Base-by-base conservation (phyloP, 306 rosid species). In the Hippophae gyantsensis region DNA sequence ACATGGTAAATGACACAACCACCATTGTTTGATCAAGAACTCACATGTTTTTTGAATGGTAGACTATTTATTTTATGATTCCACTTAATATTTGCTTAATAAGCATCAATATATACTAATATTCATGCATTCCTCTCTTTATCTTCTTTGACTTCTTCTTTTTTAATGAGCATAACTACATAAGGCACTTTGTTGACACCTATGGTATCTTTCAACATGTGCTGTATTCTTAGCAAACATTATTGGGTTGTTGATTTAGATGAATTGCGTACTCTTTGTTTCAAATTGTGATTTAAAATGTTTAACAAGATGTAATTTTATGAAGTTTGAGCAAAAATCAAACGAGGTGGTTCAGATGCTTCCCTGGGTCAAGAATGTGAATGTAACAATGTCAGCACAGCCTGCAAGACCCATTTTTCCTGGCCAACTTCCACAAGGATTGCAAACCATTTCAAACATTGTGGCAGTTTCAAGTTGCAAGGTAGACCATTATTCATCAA, bases 391-490 rank as follows among this genome's bases (percentile, higher is more conserved):
- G 95, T 92, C 99, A 57, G 99, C 99, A 27, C 99, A 92, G 70
- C 95, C 99, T 3, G 97, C 95, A 58, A 84, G 72, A 66, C 97
- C 94, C 45, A 49, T 88, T 54, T 88, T 47, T 69, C 74, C 90
- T 0, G 95, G 74, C 57, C 81, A 83, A 77, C 99, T 92, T 81
- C 99, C 97, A 41, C 67, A 74, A 58, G 97, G 99, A 66, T 86
- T 92, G 69, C 96, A 67, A 69, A 86, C 78, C 70, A 86, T 92
- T 64, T 92, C 97, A 64, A 92, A 72, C 70, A 82, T 88, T 49
- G 74, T 92, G 63, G 99, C 99, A 51, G 89, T 92, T 74, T 92
- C 99, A 48, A 88, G 99, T 84, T 92, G 99, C 84, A 92, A 88
- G 97, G 99, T 92, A 67, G 67, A 76, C 38, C 38, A 32, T 32